Conservation (phyloP, 23 red algal genomes). For the Gracilaria vermiculophylla region DNA sequence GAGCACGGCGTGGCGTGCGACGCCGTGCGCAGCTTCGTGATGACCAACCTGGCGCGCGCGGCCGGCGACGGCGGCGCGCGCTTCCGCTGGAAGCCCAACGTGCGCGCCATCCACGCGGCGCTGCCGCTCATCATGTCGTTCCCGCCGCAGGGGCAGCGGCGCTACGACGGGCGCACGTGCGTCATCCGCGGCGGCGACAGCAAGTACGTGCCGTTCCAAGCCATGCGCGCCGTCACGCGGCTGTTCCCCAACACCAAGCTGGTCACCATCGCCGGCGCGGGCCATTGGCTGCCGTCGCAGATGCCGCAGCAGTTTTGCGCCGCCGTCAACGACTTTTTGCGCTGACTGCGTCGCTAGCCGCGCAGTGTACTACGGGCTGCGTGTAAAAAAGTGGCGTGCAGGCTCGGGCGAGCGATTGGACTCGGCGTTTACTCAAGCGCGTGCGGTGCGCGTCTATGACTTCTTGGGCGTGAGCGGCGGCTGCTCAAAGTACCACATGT, state of each 20-base stretch:
- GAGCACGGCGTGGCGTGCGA: constrained; percentile 46
- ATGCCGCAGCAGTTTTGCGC: constrained; percentile 73
- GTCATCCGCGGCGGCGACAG: constrained; percentile 81
- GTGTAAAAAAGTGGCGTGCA: too few relatives aligned
- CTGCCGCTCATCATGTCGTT: constrained; percentile 42
- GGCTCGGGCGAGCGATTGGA: too few relatives aligned
- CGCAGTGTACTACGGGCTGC: too few relatives aligned
- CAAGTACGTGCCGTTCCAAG: constrained; percentile 72
- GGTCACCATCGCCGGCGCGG: constrained; percentile 68
- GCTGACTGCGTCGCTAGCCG: too few relatives aligned
- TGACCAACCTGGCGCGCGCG: constrained; percentile 76
- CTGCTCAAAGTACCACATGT: constrained; percentile 78
- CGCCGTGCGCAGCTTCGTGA: constrained; percentile 73
- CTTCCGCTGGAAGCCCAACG: constrained; percentile 36
- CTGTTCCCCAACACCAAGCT: constrained; percentile 79
- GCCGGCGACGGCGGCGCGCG: background rate
- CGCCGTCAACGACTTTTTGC: constrained; percentile 81
- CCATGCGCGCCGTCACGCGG: constrained; percentile 44
- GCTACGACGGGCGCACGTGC: constrained; percentile 55
- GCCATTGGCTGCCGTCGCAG: constrained; percentile 90
- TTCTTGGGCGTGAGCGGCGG: constrained; percentile 40
- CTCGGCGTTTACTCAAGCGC: too few relatives aligned
- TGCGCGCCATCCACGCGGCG: background rate
- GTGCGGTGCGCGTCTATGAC: too few relatives aligned
- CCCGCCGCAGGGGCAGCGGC: background rate